Evolutionary conservation across 2,329 filamentous ascomycete genomes (phyloP).

Genomic region (Dactylellina cionopaga): DNA sequence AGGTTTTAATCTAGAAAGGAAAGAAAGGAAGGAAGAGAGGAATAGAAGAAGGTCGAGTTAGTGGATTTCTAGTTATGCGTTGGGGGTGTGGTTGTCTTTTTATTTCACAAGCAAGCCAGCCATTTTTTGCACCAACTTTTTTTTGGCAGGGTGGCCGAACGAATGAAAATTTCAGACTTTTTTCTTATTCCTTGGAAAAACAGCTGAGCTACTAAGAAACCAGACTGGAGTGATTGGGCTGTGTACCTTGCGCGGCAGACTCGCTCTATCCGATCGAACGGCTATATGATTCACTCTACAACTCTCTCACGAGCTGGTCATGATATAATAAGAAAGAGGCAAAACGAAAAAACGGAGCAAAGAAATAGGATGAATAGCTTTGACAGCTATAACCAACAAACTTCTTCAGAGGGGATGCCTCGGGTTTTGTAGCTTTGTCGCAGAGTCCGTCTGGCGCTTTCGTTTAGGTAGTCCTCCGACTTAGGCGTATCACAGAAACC

Average conservation of each 20-base stretch:
- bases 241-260: slow-evolving; percentile 45
- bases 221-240: slow-evolving; percentile 24
- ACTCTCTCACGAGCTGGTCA: not conserved
- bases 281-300: slow-evolving; percentile 39
- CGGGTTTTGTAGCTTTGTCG: slow-evolving; percentile 46
- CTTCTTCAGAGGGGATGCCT: slow-evolving; percentile 4
- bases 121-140: slow-evolving; percentile 34
- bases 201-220: not conserved
- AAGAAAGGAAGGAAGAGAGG: slow-evolving; percentile 11
- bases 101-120: slow-evolving; percentile 15
- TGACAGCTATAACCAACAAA: not conserved
- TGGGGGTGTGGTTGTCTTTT: slow-evolving; percentile 51
- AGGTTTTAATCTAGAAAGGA: slow-evolving; percentile 4
- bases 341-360: slow-evolving; percentile 5
- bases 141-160: no score
- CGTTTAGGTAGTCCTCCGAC: slow-evolving; percentile 12
- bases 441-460: not conserved
- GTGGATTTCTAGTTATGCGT: slow-evolving; percentile 15
- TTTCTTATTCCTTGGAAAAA: slow-evolving; percentile 36
- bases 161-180: slow-evolving; percentile 31
- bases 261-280: slow-evolving; percentile 19
- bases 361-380: not conserved
- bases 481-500: slow-evolving; percentile 14
- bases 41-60: slow-evolving; percentile 16
- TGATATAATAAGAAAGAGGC: not conserved